Evolutionary conservation across 2,329 filamentous ascomycete species (phyloP).

Genomic region (Ascochyta viciae-villosae): DNA sequence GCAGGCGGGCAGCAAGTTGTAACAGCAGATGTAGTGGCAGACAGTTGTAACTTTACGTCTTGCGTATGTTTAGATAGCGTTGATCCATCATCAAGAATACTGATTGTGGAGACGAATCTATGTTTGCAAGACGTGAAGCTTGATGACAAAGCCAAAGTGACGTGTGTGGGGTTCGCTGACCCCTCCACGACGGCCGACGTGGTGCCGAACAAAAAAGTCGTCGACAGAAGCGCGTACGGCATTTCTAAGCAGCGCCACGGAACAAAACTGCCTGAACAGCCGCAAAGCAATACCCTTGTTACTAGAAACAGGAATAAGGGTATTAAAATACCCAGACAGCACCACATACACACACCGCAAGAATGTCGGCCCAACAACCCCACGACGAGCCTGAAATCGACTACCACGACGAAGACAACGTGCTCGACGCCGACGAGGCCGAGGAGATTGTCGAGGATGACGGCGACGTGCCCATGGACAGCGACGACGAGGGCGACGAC

Average conservation of each 20-base stretch:
- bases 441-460: constrained; percentile 75
- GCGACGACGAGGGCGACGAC: constrained; percentile 66
- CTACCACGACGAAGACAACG: constrained; percentile 70
- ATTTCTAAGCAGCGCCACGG: constrained; percentile 46
- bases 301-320: too few species aligned
- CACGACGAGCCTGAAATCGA: constrained; percentile 43
- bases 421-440: constrained; percentile 78
- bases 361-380: constrained; percentile 37
- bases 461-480: constrained; percentile 81
- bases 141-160: constrained; percentile 35
- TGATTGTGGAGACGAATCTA: too few species aligned
- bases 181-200: constrained; percentile 28
- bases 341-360: background rate
- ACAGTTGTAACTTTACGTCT: too few species aligned
- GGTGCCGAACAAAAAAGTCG: constrained; percentile 42
- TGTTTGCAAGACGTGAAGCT: background rate
- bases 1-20: constrained; percentile 71
- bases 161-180: constrained; percentile 35
- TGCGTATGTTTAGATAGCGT: too few species aligned
- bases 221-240: constrained; percentile 29
- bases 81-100: too few species aligned
- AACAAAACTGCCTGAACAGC: constrained; percentile 19
- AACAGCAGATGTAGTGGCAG: constrained; percentile 50
- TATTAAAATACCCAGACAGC: background rate
- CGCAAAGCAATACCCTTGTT: background rate